Percentiles rank a stretch among this genome's conserved stretches.
Conservation (phyloP, 108 stramenopile genomes). For the Conticribra weissflogii region DNA sequence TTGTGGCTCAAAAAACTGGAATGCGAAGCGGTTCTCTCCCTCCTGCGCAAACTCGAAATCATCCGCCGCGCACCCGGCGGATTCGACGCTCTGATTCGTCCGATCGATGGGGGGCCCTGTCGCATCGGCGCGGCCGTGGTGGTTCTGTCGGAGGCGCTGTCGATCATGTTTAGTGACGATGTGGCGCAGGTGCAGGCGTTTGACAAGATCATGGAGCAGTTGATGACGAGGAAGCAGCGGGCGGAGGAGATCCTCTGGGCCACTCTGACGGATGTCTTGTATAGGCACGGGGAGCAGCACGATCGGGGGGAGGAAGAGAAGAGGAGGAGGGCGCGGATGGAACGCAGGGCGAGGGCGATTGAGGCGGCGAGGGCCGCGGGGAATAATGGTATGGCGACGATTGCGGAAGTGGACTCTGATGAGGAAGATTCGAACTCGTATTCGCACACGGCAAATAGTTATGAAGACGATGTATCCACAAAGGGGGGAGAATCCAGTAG, state of each 20-base stretch:
- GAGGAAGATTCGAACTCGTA: constrained; percentile 43
- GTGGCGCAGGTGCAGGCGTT: constrained; percentile 77
- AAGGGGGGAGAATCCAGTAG: constrained; percentile 15
- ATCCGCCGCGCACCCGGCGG: constrained; percentile 79
- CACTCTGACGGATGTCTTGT: constrained; percentile 75
- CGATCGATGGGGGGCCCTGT: constrained; percentile 46
- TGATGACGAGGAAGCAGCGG: constrained; percentile 82
- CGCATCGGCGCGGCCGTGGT: constrained; percentile 82
- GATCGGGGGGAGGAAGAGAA: constrained; percentile 23
- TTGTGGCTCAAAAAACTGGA: constrained; percentile 90
- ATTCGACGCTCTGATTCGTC: constrained; percentile 65
- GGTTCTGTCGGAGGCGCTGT: constrained; percentile 60
- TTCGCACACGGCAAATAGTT: constrained; percentile 39
- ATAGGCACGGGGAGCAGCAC: constrained; percentile 45
- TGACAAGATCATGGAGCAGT: constrained; percentile 81
- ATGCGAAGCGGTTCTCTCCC: constrained; percentile 75
- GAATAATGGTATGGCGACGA: constrained; percentile 20
- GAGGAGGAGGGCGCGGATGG: constrained; percentile 34
- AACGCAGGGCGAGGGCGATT: constrained; percentile 28
- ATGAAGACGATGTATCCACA: constrained; percentile 40
- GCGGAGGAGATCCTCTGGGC: constrained; percentile 90
- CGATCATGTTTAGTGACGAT: constrained; percentile 79
- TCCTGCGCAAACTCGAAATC: constrained; percentile 80
- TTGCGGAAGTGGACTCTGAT: constrained; percentile 36
- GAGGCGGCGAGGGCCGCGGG: constrained; percentile 30